Conservation (phyloP, 164 flowering plant genomes). For the Protea cynaroides region DNA sequence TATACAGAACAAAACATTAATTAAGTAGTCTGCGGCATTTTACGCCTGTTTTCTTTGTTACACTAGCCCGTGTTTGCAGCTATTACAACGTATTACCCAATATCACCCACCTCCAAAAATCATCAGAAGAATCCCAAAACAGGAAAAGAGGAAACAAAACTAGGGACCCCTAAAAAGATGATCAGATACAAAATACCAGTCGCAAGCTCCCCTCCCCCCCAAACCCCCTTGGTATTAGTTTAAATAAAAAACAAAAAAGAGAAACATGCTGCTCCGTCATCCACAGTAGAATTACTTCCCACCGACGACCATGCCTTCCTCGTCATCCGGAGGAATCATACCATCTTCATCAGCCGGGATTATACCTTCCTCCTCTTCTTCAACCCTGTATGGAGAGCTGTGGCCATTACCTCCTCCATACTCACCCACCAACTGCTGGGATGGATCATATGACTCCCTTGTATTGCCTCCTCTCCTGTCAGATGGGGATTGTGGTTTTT, state of each 20-base stretch:
- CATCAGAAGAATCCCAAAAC: background rate
- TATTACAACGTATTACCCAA: too few relatives aligned
- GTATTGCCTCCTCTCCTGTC: background rate
- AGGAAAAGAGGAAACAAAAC: too few relatives aligned
- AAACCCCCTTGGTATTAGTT: background rate
- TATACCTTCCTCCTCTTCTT: slow-evolving; percentile 51
- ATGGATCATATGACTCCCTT: background rate
- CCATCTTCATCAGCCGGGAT: slow-evolving; percentile 34
- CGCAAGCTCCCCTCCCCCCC: too few relatives aligned
- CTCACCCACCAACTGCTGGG: background rate
- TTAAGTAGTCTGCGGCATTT: too few relatives aligned
- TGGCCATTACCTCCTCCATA: slow-evolving; percentile 5
- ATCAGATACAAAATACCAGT: too few relatives aligned
- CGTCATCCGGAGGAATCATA: slow-evolving; percentile 1
- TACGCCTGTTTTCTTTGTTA: too few relatives aligned
- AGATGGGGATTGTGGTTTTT: slow-evolving; percentile 18
- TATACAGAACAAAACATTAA: too few relatives aligned
- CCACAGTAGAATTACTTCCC: too few relatives aligned
- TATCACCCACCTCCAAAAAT: background rate
- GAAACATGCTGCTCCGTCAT: too few relatives aligned
- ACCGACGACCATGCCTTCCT: too few relatives aligned
- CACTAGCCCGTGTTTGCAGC: too few relatives aligned
- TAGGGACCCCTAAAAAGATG: too few relatives aligned
- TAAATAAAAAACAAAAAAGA: background rate
- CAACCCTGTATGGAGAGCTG: slow-evolving; percentile 11